phyloP scores from a whole-genome alignment of 352 stramenopile genomes.

The Globisporangium alternatum region DNA sequence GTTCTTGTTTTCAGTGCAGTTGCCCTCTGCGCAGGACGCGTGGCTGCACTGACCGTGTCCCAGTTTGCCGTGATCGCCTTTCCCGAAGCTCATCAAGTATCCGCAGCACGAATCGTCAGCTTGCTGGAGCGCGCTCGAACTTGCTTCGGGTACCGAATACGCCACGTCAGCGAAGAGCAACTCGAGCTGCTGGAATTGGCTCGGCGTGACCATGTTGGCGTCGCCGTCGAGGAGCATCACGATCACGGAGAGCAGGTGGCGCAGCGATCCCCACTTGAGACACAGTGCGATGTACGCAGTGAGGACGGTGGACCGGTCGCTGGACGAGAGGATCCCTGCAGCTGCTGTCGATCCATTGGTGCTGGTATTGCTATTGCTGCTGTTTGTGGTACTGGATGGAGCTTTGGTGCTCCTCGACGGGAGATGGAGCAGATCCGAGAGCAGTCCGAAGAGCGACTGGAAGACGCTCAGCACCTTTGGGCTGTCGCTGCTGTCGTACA shows the following conservation, averaged over 20 bases:
- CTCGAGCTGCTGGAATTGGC: constrained; percentile 27
- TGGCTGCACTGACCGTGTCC: constrained; percentile 75
- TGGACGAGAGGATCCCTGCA: constrained; percentile 10
- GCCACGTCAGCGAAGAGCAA: constrained; percentile 45
- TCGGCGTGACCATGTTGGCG: constrained; percentile 7
- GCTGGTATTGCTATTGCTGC: not conserved
- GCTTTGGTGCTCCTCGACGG: not conserved
- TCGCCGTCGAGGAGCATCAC: constrained; percentile 36
- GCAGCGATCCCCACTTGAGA: constrained; percentile 65
- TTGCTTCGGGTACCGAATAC: constrained; percentile 24
- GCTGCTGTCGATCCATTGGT: not conserved
- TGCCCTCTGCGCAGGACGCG: constrained; percentile 56
- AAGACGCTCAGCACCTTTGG: constrained; percentile 40
- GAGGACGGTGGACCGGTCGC: constrained; percentile 34
- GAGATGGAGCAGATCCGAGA: constrained; percentile 33
- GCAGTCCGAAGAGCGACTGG: constrained; percentile 47
- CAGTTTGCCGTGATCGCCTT: constrained; percentile 82
- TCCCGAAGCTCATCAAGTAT: constrained; percentile 82
- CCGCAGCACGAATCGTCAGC: constrained; percentile 33
- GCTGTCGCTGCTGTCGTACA: not conserved
- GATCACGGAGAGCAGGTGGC: constrained; percentile 45
- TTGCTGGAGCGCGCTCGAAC: constrained; percentile 13
- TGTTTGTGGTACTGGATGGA: not conserved
- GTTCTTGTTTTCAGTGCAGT: constrained; percentile 84
- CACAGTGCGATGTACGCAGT: constrained; percentile 58